A percentile compares a stretch with the other conserved stretches of the same genome.
phyloP scores from a whole-genome alignment of 192 early-diverging fungal species.

The Anaeromyces robustus region DNA sequence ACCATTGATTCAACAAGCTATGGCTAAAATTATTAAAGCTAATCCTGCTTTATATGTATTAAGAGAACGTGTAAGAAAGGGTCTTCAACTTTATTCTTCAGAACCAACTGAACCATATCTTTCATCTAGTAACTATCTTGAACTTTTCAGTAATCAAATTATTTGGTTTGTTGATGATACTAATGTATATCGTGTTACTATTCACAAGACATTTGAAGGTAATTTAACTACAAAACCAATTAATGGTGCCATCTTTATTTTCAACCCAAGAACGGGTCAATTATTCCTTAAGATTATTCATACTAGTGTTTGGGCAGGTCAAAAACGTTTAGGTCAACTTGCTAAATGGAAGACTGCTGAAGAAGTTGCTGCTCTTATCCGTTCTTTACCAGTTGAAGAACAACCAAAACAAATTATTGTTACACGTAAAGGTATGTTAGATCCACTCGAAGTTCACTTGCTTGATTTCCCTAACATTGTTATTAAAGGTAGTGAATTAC shows the following conservation, averaged over 20 bases:
- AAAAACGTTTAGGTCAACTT: constrained; percentile 96
- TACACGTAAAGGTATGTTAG: constrained; percentile 97
- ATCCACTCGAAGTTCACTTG: constrained; percentile 89
- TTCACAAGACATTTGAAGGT: constrained; percentile 98
- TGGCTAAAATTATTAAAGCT: constrained; percentile 99
- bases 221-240: constrained; percentile 99
- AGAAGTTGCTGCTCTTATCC: constrained; percentile 97
- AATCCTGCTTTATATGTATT: constrained; percentile 95
- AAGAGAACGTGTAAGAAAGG: constrained; percentile 96
- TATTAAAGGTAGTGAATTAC: constrained; percentile 93
- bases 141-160: constrained; percentile 94
- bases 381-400: constrained; percentile 95
- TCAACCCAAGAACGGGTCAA: constrained; percentile 97
- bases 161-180: constrained; percentile 99
- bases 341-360: constrained; percentile 99
- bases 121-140: constrained; percentile 76
- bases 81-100: constrained; percentile 92
- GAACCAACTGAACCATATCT: constrained; percentile 97
- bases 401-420: constrained; percentile 99
- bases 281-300: constrained; percentile 99
- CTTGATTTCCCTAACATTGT: constrained; percentile 99
- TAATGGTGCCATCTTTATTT: constrained; percentile 97
- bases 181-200: constrained; percentile 98
- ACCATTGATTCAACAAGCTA: constrained; percentile 87
- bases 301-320: constrained; percentile 96